Conservation (phyloP, 345 rosid species). For the Chamaenerion angustifolium region DNA sequence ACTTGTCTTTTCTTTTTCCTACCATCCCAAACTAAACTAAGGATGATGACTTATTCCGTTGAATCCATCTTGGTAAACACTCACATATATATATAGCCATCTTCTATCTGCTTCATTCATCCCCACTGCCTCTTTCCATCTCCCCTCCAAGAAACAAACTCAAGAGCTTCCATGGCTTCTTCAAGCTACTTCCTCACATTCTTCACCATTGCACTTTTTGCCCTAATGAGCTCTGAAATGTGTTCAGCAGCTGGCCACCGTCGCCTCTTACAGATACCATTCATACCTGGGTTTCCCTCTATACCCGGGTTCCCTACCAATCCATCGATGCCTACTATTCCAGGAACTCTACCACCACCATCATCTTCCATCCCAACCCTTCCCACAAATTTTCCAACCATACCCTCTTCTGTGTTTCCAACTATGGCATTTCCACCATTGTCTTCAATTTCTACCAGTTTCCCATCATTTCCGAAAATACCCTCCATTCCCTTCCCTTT, state of each 20-base stretch:
- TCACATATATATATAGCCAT: not conserved
- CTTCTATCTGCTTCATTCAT: not conserved
- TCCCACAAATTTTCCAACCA: not conserved
- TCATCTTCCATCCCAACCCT: not conserved
- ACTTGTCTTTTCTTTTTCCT: not conserved
- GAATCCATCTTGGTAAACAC: not conserved
- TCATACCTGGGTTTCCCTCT: not conserved
- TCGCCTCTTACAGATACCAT: slow-evolving; percentile 9
- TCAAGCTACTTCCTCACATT: not conserved
- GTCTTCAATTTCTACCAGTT: slow-evolving; percentile 2
- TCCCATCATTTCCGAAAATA: slow-evolving; percentile 2
- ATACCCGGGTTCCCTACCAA: not conserved
- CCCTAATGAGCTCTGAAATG: not conserved
- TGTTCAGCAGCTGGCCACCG: slow-evolving; percentile 5
- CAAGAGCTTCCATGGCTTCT: slow-evolving; percentile 11
- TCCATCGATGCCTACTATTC: not conserved
- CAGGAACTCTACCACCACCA: not conserved
- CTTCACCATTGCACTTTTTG: slow-evolving; percentile 2
- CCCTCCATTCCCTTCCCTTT: slow-evolving; percentile 5
- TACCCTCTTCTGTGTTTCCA: not conserved
- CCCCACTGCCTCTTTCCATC: not conserved
- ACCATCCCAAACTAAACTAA: not conserved
- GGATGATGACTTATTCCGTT: not conserved
- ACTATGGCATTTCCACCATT: not conserved
- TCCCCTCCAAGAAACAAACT: not conserved